Conservation (phyloP, 169 alveolate genomes). For the Cytauxzoon felis region DNA sequence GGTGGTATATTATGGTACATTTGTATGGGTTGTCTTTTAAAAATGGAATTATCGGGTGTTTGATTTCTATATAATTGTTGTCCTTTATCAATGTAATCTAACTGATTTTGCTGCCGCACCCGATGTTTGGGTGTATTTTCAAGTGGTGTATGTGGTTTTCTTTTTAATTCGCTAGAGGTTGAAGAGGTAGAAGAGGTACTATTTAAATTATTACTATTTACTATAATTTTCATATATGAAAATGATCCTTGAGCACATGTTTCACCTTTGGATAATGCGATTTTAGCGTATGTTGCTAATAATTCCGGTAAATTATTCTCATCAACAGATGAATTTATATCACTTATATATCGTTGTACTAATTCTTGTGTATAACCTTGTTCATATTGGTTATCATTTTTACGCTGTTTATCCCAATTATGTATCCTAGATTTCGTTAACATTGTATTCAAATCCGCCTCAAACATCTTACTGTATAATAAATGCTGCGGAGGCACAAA, state of each 20-base stretch:
- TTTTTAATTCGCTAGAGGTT: background rate
- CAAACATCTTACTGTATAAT: slow-evolving; percentile 43
- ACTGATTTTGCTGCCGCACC: background rate
- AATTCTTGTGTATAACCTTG: slow-evolving; percentile 10
- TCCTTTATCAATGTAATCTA: background rate
- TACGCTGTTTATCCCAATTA: slow-evolving; percentile 21
- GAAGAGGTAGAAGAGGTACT: slow-evolving; percentile 1
- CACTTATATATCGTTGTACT: slow-evolving; percentile 26
- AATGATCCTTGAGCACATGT: slow-evolving; percentile 17
- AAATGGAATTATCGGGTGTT: background rate
- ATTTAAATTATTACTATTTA: slow-evolving; percentile 1
- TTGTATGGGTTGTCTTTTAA: background rate
- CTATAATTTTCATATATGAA: slow-evolving; percentile 3
- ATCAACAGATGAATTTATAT: slow-evolving; percentile 10
- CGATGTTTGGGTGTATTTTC: slow-evolving; percentile 13
- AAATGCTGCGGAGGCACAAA: slow-evolving; percentile 38
- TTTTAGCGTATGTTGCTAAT: slow-evolving; percentile 27
- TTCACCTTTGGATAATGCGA: slow-evolving; percentile 28
- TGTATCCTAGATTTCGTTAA: slow-evolving; percentile 26
- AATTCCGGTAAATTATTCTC: slow-evolving; percentile 17
- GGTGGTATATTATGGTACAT: background rate
- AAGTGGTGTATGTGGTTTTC: background rate
- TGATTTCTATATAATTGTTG: background rate
- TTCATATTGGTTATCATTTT: slow-evolving; percentile 31
- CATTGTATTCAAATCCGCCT: slow-evolving; percentile 8